Conservation (phyloP, 257 asterid species). For the Rhazya stricta region DNA sequence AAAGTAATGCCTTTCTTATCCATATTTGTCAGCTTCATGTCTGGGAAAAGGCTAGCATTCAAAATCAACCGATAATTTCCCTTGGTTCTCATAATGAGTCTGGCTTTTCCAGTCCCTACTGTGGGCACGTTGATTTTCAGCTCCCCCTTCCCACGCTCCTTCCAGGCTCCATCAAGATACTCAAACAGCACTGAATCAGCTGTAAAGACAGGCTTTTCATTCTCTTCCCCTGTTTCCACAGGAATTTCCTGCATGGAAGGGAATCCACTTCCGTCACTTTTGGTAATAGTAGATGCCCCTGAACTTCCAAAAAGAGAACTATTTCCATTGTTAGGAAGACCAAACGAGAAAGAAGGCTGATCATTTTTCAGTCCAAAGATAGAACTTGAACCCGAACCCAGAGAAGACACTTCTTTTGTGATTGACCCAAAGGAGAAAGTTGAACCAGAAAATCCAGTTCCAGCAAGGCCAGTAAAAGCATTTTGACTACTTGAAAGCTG, state of each 20-base stretch:
- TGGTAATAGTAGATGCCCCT: constrained; percentile 25
- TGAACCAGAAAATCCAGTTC: constrained; percentile 74
- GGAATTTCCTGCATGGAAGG: constrained; percentile 63
- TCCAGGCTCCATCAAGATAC: constrained; percentile 67
- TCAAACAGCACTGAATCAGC: constrained; percentile 73
- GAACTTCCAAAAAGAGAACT: constrained; percentile 34
- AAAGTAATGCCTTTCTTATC: constrained; percentile 88
- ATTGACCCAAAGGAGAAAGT: constrained; percentile 73
- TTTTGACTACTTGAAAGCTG: constrained; percentile 75
- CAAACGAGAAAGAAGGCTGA: constrained; percentile 40
- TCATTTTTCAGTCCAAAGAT: constrained; percentile 36
- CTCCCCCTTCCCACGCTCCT: constrained; percentile 94
- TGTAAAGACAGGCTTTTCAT: constrained; percentile 53
- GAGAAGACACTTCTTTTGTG: constrained; percentile 43
- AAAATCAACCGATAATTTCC: constrained; percentile 80
- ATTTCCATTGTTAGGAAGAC: constrained; percentile 36
- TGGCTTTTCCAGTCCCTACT: constrained; percentile 51
- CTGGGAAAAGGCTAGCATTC: constrained; percentile 83
- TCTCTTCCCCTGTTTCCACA: constrained; percentile 73
- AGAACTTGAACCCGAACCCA: constrained; percentile 33
- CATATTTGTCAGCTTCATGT: constrained; percentile 85
- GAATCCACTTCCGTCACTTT: constrained; percentile 49
- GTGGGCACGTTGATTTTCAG: constrained; percentile 59
- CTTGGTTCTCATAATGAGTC: constrained; percentile 81
- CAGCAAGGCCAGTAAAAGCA: constrained; percentile 84